Conservation (phyloP, 2,329 filamentous ascomycete species). For the Aspergillus caelatus region DNA sequence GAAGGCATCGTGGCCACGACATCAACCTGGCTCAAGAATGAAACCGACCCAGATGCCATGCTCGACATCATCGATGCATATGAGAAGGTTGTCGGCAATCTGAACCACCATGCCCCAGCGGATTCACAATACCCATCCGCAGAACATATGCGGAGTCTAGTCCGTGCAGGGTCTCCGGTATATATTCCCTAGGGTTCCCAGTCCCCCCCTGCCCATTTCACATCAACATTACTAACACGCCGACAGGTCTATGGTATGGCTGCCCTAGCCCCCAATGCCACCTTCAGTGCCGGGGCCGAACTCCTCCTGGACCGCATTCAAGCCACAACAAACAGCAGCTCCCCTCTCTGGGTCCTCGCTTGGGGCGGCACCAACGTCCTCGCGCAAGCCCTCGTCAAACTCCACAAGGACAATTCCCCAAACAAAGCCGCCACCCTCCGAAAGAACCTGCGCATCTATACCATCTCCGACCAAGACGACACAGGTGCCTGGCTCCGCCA, state of each 20-base stretch:
- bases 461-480: slow-evolving; percentile 64
- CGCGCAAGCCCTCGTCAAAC: slow-evolving; percentile 51
- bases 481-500: slow-evolving; percentile 59
- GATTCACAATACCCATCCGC: slow-evolving; percentile 47
- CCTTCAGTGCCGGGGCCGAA: slow-evolving; percentile 48
- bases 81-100: slow-evolving; percentile 48
- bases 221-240: no score
- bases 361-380: slow-evolving; percentile 60
- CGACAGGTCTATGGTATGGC: slow-evolving; percentile 36
- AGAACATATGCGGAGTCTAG: slow-evolving; percentile 37
- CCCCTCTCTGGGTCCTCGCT: slow-evolving; percentile 55
- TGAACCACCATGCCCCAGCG: slow-evolving; percentile 53
- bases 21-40: slow-evolving; percentile 50
- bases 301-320: slow-evolving; percentile 48
- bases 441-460: slow-evolving; percentile 53
- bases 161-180: slow-evolving; percentile 45
- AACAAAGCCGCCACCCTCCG: slow-evolving; percentile 41
- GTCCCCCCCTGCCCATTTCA: no score
- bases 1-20: slow-evolving; percentile 51
- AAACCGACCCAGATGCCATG: slow-evolving; percentile 48
- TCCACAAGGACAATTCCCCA: slow-evolving; percentile 19
- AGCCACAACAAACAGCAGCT: slow-evolving; percentile 32
- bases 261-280: slow-evolving; percentile 34
- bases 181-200: slow-evolving; percentile 23
- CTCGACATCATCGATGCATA: slow-evolving; percentile 50